These are phyloP conservation scores for Colletotrichum musicola DNA, from an alignment of 2,329 filamentous ascomycete species.

Conservation along the genomic window DNA sequence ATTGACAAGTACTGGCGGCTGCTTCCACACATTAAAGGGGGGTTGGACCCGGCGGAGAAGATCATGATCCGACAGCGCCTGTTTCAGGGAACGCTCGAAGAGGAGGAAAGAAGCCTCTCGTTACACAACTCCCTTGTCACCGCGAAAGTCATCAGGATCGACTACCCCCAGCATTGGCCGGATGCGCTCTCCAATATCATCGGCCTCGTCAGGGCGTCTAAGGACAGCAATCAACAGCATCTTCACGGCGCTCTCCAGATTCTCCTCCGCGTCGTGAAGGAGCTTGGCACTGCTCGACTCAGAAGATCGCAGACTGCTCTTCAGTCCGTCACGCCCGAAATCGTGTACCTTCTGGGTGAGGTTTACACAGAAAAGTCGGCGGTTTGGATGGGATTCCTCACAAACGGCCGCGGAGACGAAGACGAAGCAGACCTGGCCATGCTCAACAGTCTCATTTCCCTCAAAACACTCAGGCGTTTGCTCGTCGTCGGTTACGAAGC, in stretches of 20 bases:
- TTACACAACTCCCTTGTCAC: slow-evolving; percentile 89
- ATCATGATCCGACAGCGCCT: slow-evolving; percentile 79
- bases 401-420: slow-evolving; percentile 68
- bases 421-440: slow-evolving; percentile 72
- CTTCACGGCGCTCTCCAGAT: slow-evolving; percentile 81
- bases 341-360: slow-evolving; percentile 82
- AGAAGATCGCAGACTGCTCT: slow-evolving; percentile 80
- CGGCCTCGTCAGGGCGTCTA: slow-evolving; percentile 71
- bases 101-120: slow-evolving; percentile 80
- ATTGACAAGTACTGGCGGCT: slow-evolving; percentile 93
- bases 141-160: slow-evolving; percentile 89
- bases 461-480: slow-evolving; percentile 85
- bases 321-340: slow-evolving; percentile 83
- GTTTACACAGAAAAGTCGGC: slow-evolving; percentile 83
- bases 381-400: slow-evolving; percentile 74
- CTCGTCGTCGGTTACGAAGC: slow-evolving; percentile 85
- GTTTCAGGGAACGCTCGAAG: slow-evolving; percentile 81
- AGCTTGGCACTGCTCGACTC: slow-evolving; percentile 84
- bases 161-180: slow-evolving; percentile 90
- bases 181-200: slow-evolving; percentile 72
- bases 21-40: slow-evolving; percentile 69
- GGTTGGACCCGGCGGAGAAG: slow-evolving; percentile 82
- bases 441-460: slow-evolving; percentile 80
- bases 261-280: slow-evolving; percentile 89
- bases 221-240: slow-evolving; percentile 71